These are phyloP conservation scores for Daucus carota DNA, from an alignment of 129 eudicot genomes.

Conservation along the genomic window DH1_v3.0 NC_030382.2:48376001-48376500, in stretches of 20 bases:
- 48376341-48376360: too few relatives aligned
- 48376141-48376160: constrained; percentile 74
- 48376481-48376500: too few relatives aligned
- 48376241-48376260: neutral
- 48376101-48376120: constrained; percentile 36
- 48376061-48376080: neutral
- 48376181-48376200: constrained; percentile 7
- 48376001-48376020: constrained; percentile 44
- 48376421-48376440: too few relatives aligned
- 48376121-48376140: constrained; percentile 49
- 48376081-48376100: constrained; percentile 5
- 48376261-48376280: neutral
- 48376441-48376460: too few relatives aligned
- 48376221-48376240: neutral
- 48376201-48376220: neutral
- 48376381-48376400: too few relatives aligned
- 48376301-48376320: neutral
- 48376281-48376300: neutral
- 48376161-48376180: constrained; percentile 64
- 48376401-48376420: too few relatives aligned
- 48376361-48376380: too few relatives aligned
- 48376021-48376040: constrained; percentile 51
- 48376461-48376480: too few relatives aligned
- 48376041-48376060: constrained; percentile 7
- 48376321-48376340: neutral